Base-by-base conservation (phyloP, 2,329 filamentous ascomycete species). In the Coniochaeta ligniaria region DNA sequence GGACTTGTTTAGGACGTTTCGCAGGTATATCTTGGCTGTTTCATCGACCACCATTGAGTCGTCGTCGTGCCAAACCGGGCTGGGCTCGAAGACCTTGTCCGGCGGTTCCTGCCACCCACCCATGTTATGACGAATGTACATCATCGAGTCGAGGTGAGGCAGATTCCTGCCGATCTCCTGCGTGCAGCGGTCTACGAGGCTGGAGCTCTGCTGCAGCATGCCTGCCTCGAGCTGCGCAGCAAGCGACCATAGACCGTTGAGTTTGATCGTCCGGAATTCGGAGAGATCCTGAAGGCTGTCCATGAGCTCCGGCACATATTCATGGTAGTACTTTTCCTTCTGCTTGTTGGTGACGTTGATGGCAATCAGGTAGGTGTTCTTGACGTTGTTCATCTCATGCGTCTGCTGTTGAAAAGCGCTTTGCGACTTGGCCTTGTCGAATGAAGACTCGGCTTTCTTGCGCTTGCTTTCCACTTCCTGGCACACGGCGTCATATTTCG, bases 271-370 rank as follows among this genome's bases (percentile, higher is more conserved):
- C 59, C 92, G 86, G 63, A 94, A 96, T 76, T 99, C 93, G 63
- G 90, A 92, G 59, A 99, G 83, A 68, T 97, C 92, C 78, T 99
- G 95, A 61, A 99, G 77, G 67, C 93, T 93, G 76, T 98, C 91
- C 71, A 99, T 83, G 61, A 98, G 78, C 71, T 98, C 95, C 9
- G 95, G 95, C 22, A 99, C 83, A 73, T 98, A 98, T 74, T 97
- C 92, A 72, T 98, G 89, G 71, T 96, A 99, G 78, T 98, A 98
- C 71, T 89, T 91, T 72, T 97, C 92, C 78, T 98, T 99, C 70
- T 96, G 88, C 78, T 95, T 96, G 76, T 99, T 99, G 36, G 93
- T 96, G 61, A 98, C 91, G 71, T 96, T 96, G 77, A 99, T 96
- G 63, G 87, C 84, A 69, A 99, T 96, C 63, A 99, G 79, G 71